A percentile compares a stretch with the other conserved stretches of the same genome.
These are phyloP conservation scores for Cicer judaicum DNA, from an alignment of 306 rosid species.

Conservation along the genomic window DNA sequence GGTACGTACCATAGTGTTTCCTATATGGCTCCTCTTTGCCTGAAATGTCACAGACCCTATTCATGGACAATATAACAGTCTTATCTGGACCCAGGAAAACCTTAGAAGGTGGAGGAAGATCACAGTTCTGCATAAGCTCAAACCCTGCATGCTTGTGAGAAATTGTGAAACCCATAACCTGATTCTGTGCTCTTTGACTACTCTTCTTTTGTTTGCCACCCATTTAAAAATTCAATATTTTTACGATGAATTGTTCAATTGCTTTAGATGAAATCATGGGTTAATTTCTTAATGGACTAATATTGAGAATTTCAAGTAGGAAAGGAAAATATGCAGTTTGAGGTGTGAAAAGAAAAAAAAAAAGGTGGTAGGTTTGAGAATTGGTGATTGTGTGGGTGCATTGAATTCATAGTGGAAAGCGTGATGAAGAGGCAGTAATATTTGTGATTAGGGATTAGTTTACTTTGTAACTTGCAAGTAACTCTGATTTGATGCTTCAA, in stretches of 20 bases:
- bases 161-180: slow-evolving; percentile 52
- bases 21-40: slow-evolving; percentile 32
- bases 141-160: slow-evolving; percentile 54
- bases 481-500: slow-evolving; percentile 38
- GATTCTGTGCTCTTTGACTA: slow-evolving; percentile 38
- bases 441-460: slow-evolving; percentile 38
- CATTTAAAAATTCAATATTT: slow-evolving; percentile 44
- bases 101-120: slow-evolving; percentile 93
- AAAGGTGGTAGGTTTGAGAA: slow-evolving; percentile 42
- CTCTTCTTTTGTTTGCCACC: slow-evolving; percentile 43
- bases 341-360: slow-evolving; percentile 48
- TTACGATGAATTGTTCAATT: slow-evolving; percentile 12
- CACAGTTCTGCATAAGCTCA: slow-evolving; percentile 86
- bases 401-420: slow-evolving; percentile 35
- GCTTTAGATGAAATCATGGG: not conserved
- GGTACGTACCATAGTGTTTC: slow-evolving; percentile 7
- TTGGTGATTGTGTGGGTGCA: slow-evolving; percentile 40
- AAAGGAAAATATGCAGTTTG: slow-evolving; percentile 36
- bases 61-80: slow-evolving; percentile 56
- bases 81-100: slow-evolving; percentile 60
- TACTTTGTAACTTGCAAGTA: slow-evolving; percentile 40
- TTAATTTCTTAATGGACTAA: slow-evolving; percentile 18
- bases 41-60: slow-evolving; percentile 41
- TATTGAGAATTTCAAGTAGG: not conserved
- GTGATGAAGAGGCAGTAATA: slow-evolving; percentile 35